These are phyloP conservation scores for Aureobasidium leucospermi DNA, from an alignment of 2,329 filamentous ascomycete genomes.

Conservation along the genomic window DNA sequence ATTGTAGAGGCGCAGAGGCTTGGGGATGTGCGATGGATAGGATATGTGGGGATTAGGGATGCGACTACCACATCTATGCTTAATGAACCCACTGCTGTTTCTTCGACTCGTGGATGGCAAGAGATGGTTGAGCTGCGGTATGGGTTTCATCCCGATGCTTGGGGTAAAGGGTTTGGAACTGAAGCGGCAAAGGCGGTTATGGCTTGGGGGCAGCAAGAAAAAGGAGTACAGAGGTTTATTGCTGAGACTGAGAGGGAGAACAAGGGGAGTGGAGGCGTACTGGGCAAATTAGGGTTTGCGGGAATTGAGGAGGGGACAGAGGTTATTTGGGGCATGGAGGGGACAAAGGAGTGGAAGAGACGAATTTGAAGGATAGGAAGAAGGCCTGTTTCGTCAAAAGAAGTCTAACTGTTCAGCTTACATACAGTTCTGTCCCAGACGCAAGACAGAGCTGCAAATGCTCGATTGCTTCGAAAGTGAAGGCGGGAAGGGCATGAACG, in stretches of 20 bases:
- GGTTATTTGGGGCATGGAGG: neutral
- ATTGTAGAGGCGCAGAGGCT: neutral
- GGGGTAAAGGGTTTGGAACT: neutral
- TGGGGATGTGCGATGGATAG: neutral
- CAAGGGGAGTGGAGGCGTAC: neutral
- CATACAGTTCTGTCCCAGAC: no score
- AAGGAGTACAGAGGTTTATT: neutral
- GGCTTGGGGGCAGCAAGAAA: neutral
- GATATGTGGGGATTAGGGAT: neutral
- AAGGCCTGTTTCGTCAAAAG: no score
- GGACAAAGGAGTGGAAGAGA: neutral
- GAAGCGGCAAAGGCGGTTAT: neutral
- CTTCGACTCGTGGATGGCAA: neutral
- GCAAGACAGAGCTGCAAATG: no score
- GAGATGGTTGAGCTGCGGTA: neutral
- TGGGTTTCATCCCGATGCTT: neutral
- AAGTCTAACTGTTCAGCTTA: no score
- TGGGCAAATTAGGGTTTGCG: neutral
- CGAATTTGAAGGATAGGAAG: no score
- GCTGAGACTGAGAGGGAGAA: neutral
- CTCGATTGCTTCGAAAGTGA: no score
- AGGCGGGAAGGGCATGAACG: no score
- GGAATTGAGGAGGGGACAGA: neutral
- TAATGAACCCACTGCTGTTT: neutral
- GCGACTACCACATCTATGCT: neutral